phyloP scores from a whole-genome alignment of 2,329 filamentous ascomycete species.

The Colletotrichum somersetense region DNA sequence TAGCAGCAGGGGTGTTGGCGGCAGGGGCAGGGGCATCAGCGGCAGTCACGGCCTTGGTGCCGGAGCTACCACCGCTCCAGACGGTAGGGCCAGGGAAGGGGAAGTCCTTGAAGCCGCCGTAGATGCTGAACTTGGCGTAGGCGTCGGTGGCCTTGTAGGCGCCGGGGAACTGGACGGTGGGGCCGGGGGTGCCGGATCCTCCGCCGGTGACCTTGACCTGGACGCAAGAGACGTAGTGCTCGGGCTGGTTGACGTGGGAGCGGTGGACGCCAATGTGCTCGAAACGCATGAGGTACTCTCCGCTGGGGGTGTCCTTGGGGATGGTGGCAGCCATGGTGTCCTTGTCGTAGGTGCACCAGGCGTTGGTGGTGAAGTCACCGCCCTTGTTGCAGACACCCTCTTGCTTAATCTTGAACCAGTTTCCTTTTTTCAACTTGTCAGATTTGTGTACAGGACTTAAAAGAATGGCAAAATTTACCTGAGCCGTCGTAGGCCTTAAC shows the following conservation, averaged over 20 bases:
- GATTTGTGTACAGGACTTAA: no score
- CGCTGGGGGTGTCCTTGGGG: slow-evolving; percentile 50
- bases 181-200: slow-evolving; percentile 43
- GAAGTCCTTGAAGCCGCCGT: slow-evolving; percentile 41
- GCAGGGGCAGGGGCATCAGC: background rate
- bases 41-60: background rate
- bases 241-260: slow-evolving; percentile 45
- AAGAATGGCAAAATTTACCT: background rate
- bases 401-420: slow-evolving; percentile 47
- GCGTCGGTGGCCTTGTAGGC: slow-evolving; percentile 47
- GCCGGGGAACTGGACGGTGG: slow-evolving; percentile 49
- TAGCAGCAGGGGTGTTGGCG: background rate
- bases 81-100: slow-evolving; percentile 26
- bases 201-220: slow-evolving; percentile 44
- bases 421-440: no score
- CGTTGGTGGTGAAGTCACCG: slow-evolving; percentile 43
- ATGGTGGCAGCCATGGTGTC: slow-evolving; percentile 51
- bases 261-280: slow-evolving; percentile 51
- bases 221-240: slow-evolving; percentile 43
- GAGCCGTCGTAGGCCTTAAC: slow-evolving; percentile 48
- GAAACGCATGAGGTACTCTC: slow-evolving; percentile 53
- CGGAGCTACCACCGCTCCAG: slow-evolving; percentile 2
- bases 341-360: slow-evolving; percentile 45
- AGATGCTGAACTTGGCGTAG: slow-evolving; percentile 45
- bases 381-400: slow-evolving; percentile 43